Percentiles rank a stretch among this genome's conserved stretches.
phyloP scores from a whole-genome alignment of 2,329 filamentous ascomycete genomes.

The Canariomyces notabilis region DNA sequence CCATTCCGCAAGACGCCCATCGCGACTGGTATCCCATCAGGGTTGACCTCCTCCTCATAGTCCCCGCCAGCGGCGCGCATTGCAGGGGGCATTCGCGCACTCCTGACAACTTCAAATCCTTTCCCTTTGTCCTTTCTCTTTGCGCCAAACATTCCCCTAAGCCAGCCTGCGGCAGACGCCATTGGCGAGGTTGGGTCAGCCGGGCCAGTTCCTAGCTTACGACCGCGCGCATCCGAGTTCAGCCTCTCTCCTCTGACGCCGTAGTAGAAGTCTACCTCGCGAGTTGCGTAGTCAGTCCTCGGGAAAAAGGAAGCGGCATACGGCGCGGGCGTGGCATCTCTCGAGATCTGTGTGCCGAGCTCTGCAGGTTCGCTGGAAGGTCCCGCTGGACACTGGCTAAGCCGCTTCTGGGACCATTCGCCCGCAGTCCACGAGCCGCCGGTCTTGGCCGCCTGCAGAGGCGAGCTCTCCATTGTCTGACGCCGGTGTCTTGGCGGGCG shows the following conservation, averaged over 20 bases:
- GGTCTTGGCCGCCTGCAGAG: slow-evolving; percentile 32
- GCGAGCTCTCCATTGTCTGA: slow-evolving; percentile 44
- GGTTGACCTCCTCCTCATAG: slow-evolving; percentile 61
- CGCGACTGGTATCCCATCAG: slow-evolving; percentile 61
- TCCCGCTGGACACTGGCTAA: slow-evolving; percentile 32
- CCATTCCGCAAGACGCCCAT: slow-evolving; percentile 55
- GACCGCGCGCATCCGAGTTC: slow-evolving; percentile 71
- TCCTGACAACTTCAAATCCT: slow-evolving; percentile 94
- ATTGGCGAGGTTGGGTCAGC: slow-evolving; percentile 91
- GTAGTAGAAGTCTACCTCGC: slow-evolving; percentile 97
- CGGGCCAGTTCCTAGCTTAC: slow-evolving; percentile 87
- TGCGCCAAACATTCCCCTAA: slow-evolving; percentile 70
- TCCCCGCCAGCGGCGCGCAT: slow-evolving; percentile 55
- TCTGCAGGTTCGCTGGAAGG: slow-evolving; percentile 36
- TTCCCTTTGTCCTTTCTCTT: slow-evolving; percentile 94
- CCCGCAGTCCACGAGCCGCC: slow-evolving; percentile 35
- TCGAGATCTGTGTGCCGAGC: slow-evolving; percentile 37
- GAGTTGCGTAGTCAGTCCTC: slow-evolving; percentile 80
- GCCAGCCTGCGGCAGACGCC: slow-evolving; percentile 83
- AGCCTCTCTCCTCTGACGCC: slow-evolving; percentile 83
- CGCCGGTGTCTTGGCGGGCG: slow-evolving; percentile 66
- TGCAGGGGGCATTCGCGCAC: slow-evolving; percentile 75
- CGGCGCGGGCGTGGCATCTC: slow-evolving; percentile 42
- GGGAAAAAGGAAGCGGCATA: slow-evolving; percentile 45
- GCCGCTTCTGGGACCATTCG: slow-evolving; percentile 35